Base-by-base conservation (phyloP, 768 basidiomycete genomes). In the Xerocomellus chrysenteron region DNA sequence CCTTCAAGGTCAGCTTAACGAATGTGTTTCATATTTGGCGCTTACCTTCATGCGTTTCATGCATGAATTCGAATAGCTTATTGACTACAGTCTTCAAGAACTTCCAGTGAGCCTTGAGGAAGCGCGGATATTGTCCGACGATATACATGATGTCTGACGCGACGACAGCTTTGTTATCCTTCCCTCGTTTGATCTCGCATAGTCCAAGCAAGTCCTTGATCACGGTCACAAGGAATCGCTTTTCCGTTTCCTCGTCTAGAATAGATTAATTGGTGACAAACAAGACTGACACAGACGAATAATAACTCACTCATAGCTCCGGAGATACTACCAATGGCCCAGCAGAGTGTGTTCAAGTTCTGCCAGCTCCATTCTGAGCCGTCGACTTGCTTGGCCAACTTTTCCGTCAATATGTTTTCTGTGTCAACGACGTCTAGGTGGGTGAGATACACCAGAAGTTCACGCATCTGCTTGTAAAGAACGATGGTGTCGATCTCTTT, bases 101-200 rank as follows among this genome's bases (percentile, higher is more conserved):
- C 76, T 98, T 99, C 97, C 97, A 99, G 72, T 99, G 97, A 17
- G 97, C 97, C 73, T 98, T 98, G 68, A 99, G 85, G 85, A 98
- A 99, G 36, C 97, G 87, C 44, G 97, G 97, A 69, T 99, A 99
- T 76, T 99, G 97, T 48, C 97, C 97, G 60, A 99, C 97, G 67
- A 98, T 99, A 72, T 99, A 99, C 92, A 94, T 94, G 71, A 94
- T 94, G 66, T 94, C 89, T 28, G 92, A 93, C 9, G 92, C 92
- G 63, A 98, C 96, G 60, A 98, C 94, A 4, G 97, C 97, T 72
- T 99, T 99, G 83, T 99, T 98, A 77, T 98, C 97, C 74, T 99
- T 98, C 39, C 97, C 97, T 49, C 95, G 89, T 75, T 98, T 98
- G 74, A 97, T 94, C 77, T 99, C 97, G 68, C 92, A 94, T 37